Evolutionary conservation across 169 alveolate species (phyloP).

Genomic region (Eimeria maxima): DNA sequence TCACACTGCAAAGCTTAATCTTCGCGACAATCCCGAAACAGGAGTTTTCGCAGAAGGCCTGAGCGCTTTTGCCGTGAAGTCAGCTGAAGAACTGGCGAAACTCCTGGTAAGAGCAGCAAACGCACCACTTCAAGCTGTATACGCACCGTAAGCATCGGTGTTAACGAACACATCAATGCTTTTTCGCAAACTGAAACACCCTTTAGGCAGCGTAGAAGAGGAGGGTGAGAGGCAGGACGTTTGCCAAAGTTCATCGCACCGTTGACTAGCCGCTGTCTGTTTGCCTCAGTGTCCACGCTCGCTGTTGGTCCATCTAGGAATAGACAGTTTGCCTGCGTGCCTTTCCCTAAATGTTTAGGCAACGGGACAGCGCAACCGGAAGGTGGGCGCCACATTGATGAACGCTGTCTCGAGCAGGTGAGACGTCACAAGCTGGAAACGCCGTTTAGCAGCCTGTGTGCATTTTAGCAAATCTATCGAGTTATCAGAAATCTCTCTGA

Average conservation of each 20-base stretch:
- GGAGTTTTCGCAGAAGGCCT: slow-evolving; percentile 95
- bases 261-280: not conserved
- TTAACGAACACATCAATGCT: not conserved
- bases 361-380: slow-evolving; percentile 88
- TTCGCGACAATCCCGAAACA: slow-evolving; percentile 90
- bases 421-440: not conserved
- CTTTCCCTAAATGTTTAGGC: not conserved
- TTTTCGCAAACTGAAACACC: not conserved
- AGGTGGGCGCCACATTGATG: slow-evolving; percentile 94
- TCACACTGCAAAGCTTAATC: slow-evolving; percentile 91
- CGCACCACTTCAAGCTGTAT: not conserved
- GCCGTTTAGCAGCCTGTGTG: not conserved
- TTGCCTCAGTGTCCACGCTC: not conserved
- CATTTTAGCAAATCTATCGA: not conserved
- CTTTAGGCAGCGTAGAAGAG: not conserved
- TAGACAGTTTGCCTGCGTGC: not conserved
- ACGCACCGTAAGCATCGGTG: not conserved
- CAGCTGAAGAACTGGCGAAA: slow-evolving; percentile 91
- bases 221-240: not conserved
- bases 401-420: slow-evolving; percentile 91
- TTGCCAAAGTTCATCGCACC: not conserved
- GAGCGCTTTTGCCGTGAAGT: slow-evolving; percentile 90
- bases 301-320: not conserved
- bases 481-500: not conserved
- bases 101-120: slow-evolving; percentile 77